Percentiles rank a stretch among this genome's conserved stretches.
These are phyloP conservation scores for Postia placenta DNA, from an alignment of 768 basidiomycete genomes.

Conservation along the genomic window DNA sequence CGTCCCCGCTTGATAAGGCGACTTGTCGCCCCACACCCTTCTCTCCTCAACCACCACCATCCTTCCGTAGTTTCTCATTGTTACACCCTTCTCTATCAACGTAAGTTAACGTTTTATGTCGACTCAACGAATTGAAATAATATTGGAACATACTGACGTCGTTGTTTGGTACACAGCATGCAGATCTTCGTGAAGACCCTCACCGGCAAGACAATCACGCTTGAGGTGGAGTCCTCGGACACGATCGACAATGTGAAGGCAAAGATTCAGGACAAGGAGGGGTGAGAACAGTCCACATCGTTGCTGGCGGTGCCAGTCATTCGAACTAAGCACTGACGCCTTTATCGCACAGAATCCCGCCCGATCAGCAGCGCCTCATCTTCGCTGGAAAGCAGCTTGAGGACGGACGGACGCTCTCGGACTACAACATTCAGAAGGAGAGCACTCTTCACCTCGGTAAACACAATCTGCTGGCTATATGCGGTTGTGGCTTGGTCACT, in stretches of 20 bases:
- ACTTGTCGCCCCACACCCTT: slow-evolving; percentile 5
- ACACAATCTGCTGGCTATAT: slow-evolving; percentile 4
- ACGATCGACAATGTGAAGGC: slow-evolving; percentile 76
- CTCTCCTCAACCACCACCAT: slow-evolving; percentile 16
- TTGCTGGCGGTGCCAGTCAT: neutral
- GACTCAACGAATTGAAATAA: neutral
- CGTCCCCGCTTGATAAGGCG: slow-evolving; percentile 10
- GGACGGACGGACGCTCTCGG: slow-evolving; percentile 42
- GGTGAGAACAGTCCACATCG: slow-evolving; percentile 17
- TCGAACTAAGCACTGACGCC: neutral
- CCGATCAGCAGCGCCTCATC: slow-evolving; percentile 30
- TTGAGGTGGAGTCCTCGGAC: slow-evolving; percentile 76
- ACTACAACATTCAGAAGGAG: slow-evolving; percentile 87
- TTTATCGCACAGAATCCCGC: slow-evolving; percentile 17
- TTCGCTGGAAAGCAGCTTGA: slow-evolving; percentile 47
- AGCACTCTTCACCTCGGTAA: slow-evolving; percentile 64
- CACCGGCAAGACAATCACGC: slow-evolving; percentile 85
- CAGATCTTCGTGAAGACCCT: slow-evolving; percentile 88
- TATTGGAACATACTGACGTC: neutral
- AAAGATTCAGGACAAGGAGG: slow-evolving; percentile 85
- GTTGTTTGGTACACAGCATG: slow-evolving; percentile 38
- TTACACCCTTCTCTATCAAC: neutral
- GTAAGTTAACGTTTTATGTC: slow-evolving; percentile 4
- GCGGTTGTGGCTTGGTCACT: neutral
- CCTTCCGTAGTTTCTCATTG: neutral